Evolutionary conservation across 1,139 yeast species (phyloP).

Genomic region (Suhomyces maxii): DNA sequence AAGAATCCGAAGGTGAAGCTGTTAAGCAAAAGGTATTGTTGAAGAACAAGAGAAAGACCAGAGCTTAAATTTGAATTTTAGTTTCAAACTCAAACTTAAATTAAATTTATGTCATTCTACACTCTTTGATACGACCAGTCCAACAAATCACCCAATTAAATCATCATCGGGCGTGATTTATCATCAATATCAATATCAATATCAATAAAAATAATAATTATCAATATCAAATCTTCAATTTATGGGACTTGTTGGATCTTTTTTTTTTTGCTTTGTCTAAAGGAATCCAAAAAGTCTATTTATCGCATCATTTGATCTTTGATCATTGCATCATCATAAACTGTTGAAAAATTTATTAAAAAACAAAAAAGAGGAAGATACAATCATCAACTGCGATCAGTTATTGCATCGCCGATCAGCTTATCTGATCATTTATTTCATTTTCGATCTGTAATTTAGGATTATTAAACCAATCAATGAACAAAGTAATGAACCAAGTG

Average conservation of each 20-base stretch:
- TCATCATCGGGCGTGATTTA: no score
- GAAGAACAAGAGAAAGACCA: constrained; percentile 62
- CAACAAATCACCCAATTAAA: no score
- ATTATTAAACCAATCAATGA: background rate
- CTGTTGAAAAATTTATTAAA: background rate
- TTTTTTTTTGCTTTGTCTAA: no score
- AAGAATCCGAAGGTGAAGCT: constrained; percentile 39
- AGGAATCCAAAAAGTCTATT: no score
- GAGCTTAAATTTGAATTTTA: constrained; percentile 11
- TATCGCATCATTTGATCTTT: background rate
- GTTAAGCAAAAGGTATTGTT: constrained; percentile 75
- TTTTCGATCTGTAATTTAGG: constrained; percentile 8
- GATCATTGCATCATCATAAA: background rate
- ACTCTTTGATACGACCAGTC: background rate
- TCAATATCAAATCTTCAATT: no score
- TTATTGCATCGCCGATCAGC: no score
- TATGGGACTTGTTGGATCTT: no score
- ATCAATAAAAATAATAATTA: no score
- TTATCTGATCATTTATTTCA: constrained; percentile 7
- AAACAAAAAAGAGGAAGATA: no score
- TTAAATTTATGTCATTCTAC: background rate
- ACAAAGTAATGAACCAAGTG: background rate
- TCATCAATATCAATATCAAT: no score
- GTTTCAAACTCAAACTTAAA: background rate
- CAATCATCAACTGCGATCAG: background rate